These are phyloP conservation scores for Taiozyma onychis DNA, from an alignment of 1,139 yeast species.

Conservation along the genomic window DNA sequence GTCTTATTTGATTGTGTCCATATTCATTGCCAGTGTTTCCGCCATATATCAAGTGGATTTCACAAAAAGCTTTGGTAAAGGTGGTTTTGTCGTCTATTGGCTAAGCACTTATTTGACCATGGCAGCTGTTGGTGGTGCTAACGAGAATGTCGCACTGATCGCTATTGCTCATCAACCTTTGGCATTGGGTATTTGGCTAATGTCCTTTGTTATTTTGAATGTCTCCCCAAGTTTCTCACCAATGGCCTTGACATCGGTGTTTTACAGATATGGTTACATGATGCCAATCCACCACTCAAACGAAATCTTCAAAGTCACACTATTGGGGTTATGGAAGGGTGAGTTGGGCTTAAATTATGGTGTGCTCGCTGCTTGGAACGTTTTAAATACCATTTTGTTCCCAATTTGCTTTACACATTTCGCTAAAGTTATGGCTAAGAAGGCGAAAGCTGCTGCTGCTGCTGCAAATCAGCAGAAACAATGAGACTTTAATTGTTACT, in stretches of 20 bases:
- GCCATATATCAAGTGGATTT: conserved; percentile 55
- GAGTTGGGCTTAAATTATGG: conserved; percentile 55
- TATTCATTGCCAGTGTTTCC: conserved; percentile 53
- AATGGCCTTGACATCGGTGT: conserved; percentile 43
- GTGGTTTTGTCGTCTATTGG: conserved; percentile 66
- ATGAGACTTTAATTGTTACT: background rate
- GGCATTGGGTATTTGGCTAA: conserved; percentile 56
- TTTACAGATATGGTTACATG: conserved; percentile 60
- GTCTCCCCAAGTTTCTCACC: conserved; percentile 60
- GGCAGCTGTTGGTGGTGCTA: conserved; percentile 59
- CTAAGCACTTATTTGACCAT: conserved; percentile 52
- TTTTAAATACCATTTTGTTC: conserved; percentile 37
- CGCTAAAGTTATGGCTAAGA: conserved; percentile 26
- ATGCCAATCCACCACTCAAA: conserved; percentile 59
- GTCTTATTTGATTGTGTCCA: conserved; percentile 45
- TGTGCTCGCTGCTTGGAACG: conserved; percentile 53
- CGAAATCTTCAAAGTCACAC: conserved; percentile 49
- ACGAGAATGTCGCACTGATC: conserved; percentile 50
- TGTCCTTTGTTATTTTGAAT: conserved; percentile 54
- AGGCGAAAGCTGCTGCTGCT: conserved; percentile 20
- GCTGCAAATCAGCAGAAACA: background rate
- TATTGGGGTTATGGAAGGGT: conserved; percentile 51
- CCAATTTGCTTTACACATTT: conserved; percentile 38
- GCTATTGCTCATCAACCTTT: conserved; percentile 42
- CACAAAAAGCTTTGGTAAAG: conserved; percentile 45